phyloP scores from a whole-genome alignment of 2,329 filamentous ascomycete genomes.

The Alternaria arborescens region DNA sequence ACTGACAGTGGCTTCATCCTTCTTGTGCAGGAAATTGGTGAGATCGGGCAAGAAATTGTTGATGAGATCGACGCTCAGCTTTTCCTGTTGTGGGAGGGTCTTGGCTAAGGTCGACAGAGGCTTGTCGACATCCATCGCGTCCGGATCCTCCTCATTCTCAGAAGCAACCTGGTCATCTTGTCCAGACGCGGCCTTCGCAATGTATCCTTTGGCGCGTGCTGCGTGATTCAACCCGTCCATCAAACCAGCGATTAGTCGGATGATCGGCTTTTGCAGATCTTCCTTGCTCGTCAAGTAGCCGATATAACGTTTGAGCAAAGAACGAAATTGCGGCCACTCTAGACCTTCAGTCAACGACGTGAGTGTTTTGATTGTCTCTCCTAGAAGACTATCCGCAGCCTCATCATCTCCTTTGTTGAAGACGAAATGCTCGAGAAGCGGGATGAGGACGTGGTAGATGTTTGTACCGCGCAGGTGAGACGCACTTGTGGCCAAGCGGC shows the following conservation, averaged over 20 bases:
- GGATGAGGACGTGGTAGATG: conserved; percentile 85
- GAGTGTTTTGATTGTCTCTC: conserved; percentile 84
- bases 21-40: conserved; percentile 87
- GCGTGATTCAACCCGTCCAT: conserved; percentile 76
- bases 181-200: conserved; percentile 29
- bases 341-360: conserved; percentile 76
- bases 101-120: conserved; percentile 59
- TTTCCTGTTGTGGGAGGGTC: conserved; percentile 72
- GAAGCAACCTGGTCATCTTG: conserved; percentile 55
- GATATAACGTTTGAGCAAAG: conserved; percentile 83
- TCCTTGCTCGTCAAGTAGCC: conserved; percentile 82
- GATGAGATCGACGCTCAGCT: conserved; percentile 75
- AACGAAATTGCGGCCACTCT: conserved; percentile 90
- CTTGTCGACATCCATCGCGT: conserved; percentile 38
- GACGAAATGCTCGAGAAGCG: conserved; percentile 91
- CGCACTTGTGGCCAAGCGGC: conserved; percentile 76
- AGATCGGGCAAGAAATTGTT: conserved; percentile 80
- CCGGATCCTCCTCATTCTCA: conserved; percentile 22
- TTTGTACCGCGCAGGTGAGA: conserved; percentile 77
- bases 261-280: conserved; percentile 84
- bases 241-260: conserved; percentile 81
- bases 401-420: conserved; percentile 84
- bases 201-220: conserved; percentile 48
- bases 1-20: conserved; percentile 93
- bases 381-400: conserved; percentile 79